A percentile compares a stretch with the other conserved stretches of the same genome.
phyloP scores from a whole-genome alignment of 1,284 basidiomycete species.

The Sphaerobolus stellatus region DNA sequence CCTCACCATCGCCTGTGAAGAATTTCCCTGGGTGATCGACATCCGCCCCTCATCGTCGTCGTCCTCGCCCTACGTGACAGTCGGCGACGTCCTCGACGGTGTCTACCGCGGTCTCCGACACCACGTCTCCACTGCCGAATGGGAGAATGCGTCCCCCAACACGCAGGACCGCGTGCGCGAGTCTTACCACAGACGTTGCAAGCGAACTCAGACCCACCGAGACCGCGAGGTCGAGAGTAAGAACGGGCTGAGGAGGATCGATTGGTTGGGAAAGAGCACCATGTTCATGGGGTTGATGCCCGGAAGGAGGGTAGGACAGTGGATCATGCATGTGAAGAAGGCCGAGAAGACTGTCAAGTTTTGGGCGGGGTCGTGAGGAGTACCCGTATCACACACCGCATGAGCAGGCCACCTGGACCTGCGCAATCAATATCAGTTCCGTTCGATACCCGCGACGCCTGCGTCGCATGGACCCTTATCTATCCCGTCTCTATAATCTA shows the following conservation, averaged over 20 bases:
- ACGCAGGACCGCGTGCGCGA: constrained; percentile 4
- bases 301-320: not conserved
- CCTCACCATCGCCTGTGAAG: constrained; percentile 11
- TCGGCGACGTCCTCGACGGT: constrained; percentile 10
- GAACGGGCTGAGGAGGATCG: constrained; percentile 7
- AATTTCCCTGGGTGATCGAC: constrained; percentile 12
- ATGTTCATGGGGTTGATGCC: constrained; percentile 8
- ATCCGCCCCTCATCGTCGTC: not conserved
- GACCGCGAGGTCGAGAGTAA: constrained; percentile 3
- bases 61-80: not conserved
- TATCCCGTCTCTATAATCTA: no score
- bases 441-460: no score
- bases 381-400: no score
- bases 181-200: constrained; percentile 7
- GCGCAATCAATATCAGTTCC: no score
- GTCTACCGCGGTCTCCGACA: constrained; percentile 7
- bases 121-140: not conserved
- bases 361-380: constrained; percentile 7
- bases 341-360: constrained; percentile 13
- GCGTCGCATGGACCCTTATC: no score
- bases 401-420: no score
- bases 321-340: constrained; percentile 7
- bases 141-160: not conserved
- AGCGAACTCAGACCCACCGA: constrained; percentile 5
- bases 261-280: constrained; percentile 10